These are phyloP conservation scores for Plasmodium billcollinsi DNA, from an alignment of 169 alveolate genomes.

Conservation along the genomic window DNA sequence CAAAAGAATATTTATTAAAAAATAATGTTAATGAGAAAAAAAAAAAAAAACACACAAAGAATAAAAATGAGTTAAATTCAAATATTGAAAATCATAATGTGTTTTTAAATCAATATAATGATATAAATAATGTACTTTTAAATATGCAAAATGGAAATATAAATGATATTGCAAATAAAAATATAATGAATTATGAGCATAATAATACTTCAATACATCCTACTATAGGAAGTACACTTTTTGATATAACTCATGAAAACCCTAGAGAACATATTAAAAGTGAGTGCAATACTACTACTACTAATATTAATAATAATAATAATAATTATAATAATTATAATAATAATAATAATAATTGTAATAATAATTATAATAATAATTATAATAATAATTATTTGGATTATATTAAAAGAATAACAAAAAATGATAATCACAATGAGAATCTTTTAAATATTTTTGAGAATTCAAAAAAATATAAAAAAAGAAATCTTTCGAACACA, in stretches of 20 bases:
- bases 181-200: too few species aligned
- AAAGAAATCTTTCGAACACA: conserved; percentile 3
- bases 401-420: conserved; percentile 8
- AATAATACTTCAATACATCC: too few species aligned
- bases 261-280: neutral
- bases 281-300: neutral
- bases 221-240: too few species aligned
- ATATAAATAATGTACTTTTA: conserved; percentile 16
- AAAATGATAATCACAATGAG: neutral
- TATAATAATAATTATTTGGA: neutral
- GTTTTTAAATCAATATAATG: conserved; percentile 12
- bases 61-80: neutral
- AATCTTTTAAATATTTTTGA: neutral
- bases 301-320: neutral
- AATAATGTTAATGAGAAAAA: neutral
- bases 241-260: neutral
- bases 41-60: conserved; percentile 9
- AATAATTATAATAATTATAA: neutral
- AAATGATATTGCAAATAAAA: neutral
- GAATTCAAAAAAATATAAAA: neutral
- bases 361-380: conserved; percentile 7
- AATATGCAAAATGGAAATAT: conserved; percentile 10
- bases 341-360: conserved; percentile 8
- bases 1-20: conserved; percentile 18
- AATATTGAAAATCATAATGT: conserved; percentile 19